These are phyloP conservation scores for Porphyrellus cyaneotinctus DNA, from an alignment of 768 basidiomycete genomes.

Conservation along the genomic window DNA sequence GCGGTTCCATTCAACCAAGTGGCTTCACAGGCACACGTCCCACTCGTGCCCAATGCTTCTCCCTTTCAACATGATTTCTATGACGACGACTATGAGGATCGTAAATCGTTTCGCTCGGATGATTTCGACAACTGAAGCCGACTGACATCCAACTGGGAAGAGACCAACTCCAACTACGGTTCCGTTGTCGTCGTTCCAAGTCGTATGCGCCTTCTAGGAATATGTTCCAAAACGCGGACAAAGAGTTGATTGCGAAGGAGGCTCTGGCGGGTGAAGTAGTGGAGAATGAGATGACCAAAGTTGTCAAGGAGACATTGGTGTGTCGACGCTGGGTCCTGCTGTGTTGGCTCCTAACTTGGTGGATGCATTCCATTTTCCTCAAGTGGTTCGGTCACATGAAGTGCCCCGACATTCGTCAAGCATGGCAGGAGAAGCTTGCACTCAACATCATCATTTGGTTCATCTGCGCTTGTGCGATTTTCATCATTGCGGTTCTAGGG, in stretches of 20 bases:
- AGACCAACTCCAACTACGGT: too few species aligned
- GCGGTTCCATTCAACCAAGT: constrained; percentile 47
- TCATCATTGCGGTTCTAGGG: constrained; percentile 89
- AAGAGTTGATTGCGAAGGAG: constrained; percentile 74
- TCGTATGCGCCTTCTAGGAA: too few species aligned
- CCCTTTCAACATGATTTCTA: too few species aligned
- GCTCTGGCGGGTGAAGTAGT: constrained; percentile 77
- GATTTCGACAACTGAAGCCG: too few species aligned
- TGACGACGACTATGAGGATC: too few species aligned
- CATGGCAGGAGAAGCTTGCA: constrained; percentile 89
- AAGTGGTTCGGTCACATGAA: constrained; percentile 86
- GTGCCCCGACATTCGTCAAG: constrained; percentile 93
- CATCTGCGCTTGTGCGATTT: constrained; percentile 80
- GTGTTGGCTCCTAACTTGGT: constrained; percentile 95
- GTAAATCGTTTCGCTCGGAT: too few species aligned
- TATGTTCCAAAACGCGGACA: too few species aligned
- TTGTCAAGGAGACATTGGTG: too few species aligned
- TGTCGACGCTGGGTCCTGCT: too few species aligned
- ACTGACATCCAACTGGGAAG: too few species aligned
- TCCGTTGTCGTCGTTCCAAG: too few species aligned
- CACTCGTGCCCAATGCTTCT: constrained; percentile 79
- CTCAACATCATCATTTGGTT: constrained; percentile 97
- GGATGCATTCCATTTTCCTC: constrained; percentile 74
- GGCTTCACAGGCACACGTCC: constrained; percentile 67
- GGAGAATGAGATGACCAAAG: constrained; percentile 86